A percentile compares a stretch with the other conserved stretches of the same genome.
Evolutionary conservation across 495 filamentous ascomycete species (phyloP).

Genomic region (Xylaria flabelliformis): DNA sequence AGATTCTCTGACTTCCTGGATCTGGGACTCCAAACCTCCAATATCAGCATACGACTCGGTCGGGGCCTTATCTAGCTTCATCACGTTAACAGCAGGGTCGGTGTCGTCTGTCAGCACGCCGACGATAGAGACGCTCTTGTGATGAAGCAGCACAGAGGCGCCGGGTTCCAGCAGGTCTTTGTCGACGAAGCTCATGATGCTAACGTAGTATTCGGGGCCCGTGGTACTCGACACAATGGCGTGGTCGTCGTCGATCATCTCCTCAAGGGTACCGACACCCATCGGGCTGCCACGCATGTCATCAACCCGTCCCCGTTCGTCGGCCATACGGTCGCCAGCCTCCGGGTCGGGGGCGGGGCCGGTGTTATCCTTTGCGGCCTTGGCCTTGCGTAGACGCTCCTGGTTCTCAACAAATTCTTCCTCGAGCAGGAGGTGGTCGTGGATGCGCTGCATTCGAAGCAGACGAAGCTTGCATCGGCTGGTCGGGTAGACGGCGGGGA

Average conservation of each 20-base stretch:
- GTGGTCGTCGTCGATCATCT: slow-evolving; percentile 99
- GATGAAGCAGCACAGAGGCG: slow-evolving; percentile 92
- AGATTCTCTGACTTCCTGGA: slow-evolving; percentile 96
- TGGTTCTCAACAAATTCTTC: slow-evolving; percentile 99
- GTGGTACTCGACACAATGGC: slow-evolving; percentile 98
- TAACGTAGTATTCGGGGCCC: slow-evolving; percentile 98
- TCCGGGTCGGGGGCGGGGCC: slow-evolving; percentile 67
- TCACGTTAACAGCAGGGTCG: slow-evolving; percentile 94
- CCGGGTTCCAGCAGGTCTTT: slow-evolving; percentile 98
- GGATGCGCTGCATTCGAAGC: slow-evolving; percentile 96
- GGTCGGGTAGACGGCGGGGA: slow-evolving; percentile 91
- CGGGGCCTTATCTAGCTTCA: slow-evolving; percentile 99
- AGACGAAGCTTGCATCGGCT: slow-evolving; percentile 97
- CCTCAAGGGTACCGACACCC: slow-evolving; percentile 96
- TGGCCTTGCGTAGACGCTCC: slow-evolving; percentile 89
- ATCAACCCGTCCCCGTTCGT: slow-evolving; percentile 94
- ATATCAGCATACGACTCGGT: slow-evolving; percentile 99
- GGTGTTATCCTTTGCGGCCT: slow-evolving; percentile 73
- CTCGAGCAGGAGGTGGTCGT: slow-evolving; percentile 95
- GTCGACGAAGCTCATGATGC: slow-evolving; percentile 99
- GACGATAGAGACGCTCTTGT: slow-evolving; percentile 97
- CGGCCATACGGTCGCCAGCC: slow-evolving; percentile 80
- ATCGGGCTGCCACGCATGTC: slow-evolving; percentile 99
- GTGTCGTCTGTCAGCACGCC: slow-evolving; percentile 97
- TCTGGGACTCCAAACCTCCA: slow-evolving; percentile 91